phyloP scores from a whole-genome alignment of 2,329 filamentous ascomycete species.

The Exutisphaerella laricina region DNA sequence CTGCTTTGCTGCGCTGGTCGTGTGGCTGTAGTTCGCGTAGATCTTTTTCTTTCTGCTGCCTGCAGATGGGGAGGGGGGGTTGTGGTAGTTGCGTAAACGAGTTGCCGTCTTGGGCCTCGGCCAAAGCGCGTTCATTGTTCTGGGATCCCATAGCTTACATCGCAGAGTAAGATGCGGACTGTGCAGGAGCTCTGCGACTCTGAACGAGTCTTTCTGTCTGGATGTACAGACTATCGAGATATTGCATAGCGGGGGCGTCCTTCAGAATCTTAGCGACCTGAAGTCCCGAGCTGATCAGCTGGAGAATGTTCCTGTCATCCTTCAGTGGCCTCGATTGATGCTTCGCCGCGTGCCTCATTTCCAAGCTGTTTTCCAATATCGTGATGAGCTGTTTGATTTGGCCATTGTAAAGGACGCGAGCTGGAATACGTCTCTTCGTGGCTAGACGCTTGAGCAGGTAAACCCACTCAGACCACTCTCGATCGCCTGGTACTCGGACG shows the following conservation, averaged over 20 bases:
- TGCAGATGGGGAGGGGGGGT: too few relatives aligned
- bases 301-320: constrained; percentile 82
- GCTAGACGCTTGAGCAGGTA: constrained; percentile 79
- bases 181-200: constrained; percentile 25
- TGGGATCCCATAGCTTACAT: constrained; percentile 9
- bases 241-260: constrained; percentile 77
- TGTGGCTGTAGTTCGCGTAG: too few relatives aligned
- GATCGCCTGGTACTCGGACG: constrained; percentile 66
- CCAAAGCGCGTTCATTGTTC: too few relatives aligned
- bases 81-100: too few relatives aligned
- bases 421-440: constrained; percentile 79
- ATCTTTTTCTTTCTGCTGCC: too few relatives aligned
- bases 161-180: constrained; percentile 17
- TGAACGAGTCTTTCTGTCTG: constrained; percentile 74
- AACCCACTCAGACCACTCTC: constrained; percentile 90
- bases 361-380: constrained; percentile 78
- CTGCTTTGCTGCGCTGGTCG: too few relatives aligned
- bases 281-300: constrained; percentile 79
- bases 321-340: constrained; percentile 77
- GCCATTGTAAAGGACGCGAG: constrained; percentile 73
- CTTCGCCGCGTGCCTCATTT: constrained; percentile 80
- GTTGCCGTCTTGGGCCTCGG: too few relatives aligned
- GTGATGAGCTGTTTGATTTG: constrained; percentile 91
- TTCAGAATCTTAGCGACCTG: constrained; percentile 84
- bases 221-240: constrained; percentile 74